These are phyloP conservation scores for Euptelea pleiosperma DNA, from an alignment of 164 flowering plant species.

Conservation along the genomic window DNA sequence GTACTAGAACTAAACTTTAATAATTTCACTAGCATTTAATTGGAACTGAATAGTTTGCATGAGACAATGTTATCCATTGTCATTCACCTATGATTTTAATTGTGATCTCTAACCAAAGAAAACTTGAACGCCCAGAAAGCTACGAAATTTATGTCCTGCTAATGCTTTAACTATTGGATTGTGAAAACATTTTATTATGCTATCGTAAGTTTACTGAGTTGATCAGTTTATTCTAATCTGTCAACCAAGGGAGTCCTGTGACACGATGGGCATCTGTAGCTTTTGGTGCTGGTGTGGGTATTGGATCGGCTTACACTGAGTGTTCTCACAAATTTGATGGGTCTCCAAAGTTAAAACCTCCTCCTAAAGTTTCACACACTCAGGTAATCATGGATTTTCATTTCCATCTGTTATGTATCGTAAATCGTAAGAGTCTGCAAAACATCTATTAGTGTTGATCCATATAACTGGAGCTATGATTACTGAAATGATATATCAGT, in stretches of 20 bases:
- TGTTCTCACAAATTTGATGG: slow-evolving; percentile 48
- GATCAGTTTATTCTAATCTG: background rate
- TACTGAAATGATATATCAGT: no score
- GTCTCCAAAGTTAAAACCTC: slow-evolving; percentile 31
- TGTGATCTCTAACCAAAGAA: background rate
- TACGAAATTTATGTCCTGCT: background rate
- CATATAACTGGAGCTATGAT: no score
- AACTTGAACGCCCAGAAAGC: background rate
- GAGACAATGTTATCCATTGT: background rate
- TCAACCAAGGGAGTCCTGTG: slow-evolving; percentile 59
- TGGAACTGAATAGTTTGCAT: background rate
- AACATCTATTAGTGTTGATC: no score
- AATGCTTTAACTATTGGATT: background rate
- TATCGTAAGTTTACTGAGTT: no score
- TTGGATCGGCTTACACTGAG: slow-evolving; percentile 75
- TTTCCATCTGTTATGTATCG: no score
- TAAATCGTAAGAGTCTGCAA: no score
- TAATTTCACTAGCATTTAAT: background rate
- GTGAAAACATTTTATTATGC: no score
- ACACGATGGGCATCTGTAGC: slow-evolving; percentile 78
- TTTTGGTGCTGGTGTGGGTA: slow-evolving; percentile 72
- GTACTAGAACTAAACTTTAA: background rate
- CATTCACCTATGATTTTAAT: background rate
- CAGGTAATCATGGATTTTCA: no score
- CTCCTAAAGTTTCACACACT: slow-evolving; percentile 26